phyloP scores from a whole-genome alignment of 2,329 filamentous ascomycete species.

The Nemania diffusa region DNA sequence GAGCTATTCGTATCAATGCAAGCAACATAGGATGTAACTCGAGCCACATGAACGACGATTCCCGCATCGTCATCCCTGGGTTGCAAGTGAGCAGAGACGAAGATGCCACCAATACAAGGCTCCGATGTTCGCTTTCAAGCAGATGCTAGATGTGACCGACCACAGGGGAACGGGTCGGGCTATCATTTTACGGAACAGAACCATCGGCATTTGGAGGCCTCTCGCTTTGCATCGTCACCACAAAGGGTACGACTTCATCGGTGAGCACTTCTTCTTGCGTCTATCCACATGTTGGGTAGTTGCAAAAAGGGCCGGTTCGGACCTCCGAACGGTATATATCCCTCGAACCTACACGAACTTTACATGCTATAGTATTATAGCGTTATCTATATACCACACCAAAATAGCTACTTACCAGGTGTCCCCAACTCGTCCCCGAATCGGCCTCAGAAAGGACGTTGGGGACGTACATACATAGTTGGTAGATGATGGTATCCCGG shows the following conservation, averaged over 20 bases:
- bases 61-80: background rate
- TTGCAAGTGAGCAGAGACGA: background rate
- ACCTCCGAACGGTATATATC: background rate
- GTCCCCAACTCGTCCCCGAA: background rate
- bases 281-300: background rate
- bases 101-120: background rate
- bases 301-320: conserved; percentile 2
- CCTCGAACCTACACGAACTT: background rate
- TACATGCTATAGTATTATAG: background rate
- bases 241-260: too few relatives aligned
- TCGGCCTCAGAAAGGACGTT: background rate
- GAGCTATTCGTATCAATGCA: background rate
- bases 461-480: background rate
- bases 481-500: background rate
- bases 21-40: background rate
- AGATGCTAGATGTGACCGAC: background rate
- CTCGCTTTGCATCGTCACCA: background rate
- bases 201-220: background rate
- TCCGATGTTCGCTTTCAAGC: background rate
- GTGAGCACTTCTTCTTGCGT: background rate
- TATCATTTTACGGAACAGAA: background rate
- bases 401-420: background rate
- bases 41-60: background rate
- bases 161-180: background rate
- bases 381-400: background rate